These are phyloP conservation scores for Sarcocystis neurona DNA, from an alignment of 169 alveolate species.

Conservation along the genomic window DNA sequence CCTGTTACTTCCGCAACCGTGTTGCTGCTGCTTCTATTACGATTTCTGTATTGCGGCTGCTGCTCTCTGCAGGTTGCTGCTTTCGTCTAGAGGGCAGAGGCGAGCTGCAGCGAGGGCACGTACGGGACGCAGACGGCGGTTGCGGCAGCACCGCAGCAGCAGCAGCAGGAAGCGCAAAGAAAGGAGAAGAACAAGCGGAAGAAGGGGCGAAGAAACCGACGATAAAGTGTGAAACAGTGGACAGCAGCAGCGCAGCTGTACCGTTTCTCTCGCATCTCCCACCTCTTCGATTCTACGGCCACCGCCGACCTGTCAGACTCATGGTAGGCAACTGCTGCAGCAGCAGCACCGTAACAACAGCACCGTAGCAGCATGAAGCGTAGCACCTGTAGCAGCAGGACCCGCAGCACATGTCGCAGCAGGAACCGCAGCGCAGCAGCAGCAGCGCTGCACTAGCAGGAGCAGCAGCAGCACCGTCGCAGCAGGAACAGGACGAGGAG, in stretches of 20 bases:
- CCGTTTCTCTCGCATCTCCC: background rate
- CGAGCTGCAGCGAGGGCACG: background rate
- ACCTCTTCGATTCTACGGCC: conserved; percentile 21
- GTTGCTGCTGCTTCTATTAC: background rate
- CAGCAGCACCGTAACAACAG: too few species aligned
- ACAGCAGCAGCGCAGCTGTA: too few species aligned
- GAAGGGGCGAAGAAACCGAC: background rate
- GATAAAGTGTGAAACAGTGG: too few species aligned
- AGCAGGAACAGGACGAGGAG: conserved; percentile 25
- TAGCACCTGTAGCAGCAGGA: too few species aligned
- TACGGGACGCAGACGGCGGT: too few species aligned
- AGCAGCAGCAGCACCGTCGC: conserved; percentile 22
- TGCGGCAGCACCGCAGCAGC: background rate
- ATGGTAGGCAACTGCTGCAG: too few species aligned
- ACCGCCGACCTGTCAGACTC: conserved; percentile 5
- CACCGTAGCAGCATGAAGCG: too few species aligned
- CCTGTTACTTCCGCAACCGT: background rate
- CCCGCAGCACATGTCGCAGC: background rate
- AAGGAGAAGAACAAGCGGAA: background rate
- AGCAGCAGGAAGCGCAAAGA: background rate
- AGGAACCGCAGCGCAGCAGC: background rate
- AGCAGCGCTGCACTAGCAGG: conserved; percentile 1
- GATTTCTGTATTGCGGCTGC: background rate
- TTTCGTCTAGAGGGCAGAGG: background rate
- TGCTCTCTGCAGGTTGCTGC: background rate